phyloP scores from a whole-genome alignment of 2,329 filamentous ascomycete species.

The Aspergillus sp. region DNA sequence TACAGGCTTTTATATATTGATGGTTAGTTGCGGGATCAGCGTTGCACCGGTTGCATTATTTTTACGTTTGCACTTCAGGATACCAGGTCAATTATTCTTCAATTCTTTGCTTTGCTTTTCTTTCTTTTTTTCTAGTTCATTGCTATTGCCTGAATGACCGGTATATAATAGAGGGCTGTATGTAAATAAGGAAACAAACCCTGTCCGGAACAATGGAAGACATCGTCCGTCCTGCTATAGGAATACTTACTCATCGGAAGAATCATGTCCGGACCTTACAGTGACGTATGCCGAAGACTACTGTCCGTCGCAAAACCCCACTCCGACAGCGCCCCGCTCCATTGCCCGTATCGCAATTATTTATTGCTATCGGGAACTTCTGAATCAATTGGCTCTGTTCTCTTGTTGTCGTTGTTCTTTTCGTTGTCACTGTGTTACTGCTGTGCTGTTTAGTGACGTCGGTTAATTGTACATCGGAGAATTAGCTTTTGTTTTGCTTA shows the following conservation, averaged over 20 bases:
- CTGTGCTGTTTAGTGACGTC: too few relatives aligned
- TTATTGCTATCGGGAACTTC: constrained; percentile 7
- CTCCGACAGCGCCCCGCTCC: constrained; percentile 17
- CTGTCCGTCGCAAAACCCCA: constrained; percentile 14
- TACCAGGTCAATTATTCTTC: background rate
- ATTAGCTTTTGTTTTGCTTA: background rate
- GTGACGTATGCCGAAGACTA: background rate
- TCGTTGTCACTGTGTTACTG: background rate
- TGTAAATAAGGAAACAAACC: background rate
- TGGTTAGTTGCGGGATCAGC: background rate
- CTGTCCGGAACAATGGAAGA: background rate
- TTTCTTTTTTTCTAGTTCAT: background rate
- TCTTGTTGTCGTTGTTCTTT: background rate
- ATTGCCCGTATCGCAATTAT: constrained; percentile 6
- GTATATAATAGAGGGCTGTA: background rate
- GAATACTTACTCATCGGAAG: background rate
- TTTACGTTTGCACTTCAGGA: background rate
- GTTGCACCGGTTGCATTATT: background rate
- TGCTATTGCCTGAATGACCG: background rate
- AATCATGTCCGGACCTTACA: background rate
- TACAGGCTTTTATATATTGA: background rate
- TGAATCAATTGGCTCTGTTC: constrained; percentile 1
- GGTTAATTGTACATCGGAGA: too few relatives aligned
- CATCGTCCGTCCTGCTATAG: background rate
- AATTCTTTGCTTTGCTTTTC: background rate